Base-by-base conservation (phyloP, 768 basidiomycete genomes). In the Cytidiella melzeri region DNA sequence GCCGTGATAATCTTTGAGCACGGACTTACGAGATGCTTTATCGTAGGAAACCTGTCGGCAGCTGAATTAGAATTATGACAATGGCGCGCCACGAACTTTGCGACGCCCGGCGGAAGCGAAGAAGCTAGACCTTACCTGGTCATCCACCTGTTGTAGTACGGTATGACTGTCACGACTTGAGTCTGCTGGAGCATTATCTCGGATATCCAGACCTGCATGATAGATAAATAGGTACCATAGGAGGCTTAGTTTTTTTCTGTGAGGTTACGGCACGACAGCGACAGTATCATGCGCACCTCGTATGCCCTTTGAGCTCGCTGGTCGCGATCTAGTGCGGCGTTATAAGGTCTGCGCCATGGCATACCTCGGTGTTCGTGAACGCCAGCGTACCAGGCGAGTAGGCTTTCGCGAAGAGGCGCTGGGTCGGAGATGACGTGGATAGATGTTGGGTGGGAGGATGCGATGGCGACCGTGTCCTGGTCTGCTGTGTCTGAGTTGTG, bases 121-220 rank as follows among this genome's bases (percentile, higher is more conserved):
- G 15, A 23, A 10, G 36, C 7, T 40, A 39, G 23, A 15, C 69
- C 78, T 51, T 54, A 89, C 88, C 73, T 84, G 56, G 73, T 70
- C 76, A 94, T 89, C 92, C 92, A 98, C 20, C 77, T 76, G 45
- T 79, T 83, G 65, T 90, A 98, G 67, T 96, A 98, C 1, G 88
- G 88, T 57, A 94, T 92, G n/a, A 95, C 92, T 1, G 92, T 92
- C 4, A 68, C 75, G 27, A 96, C 93, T 64, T 95, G 92, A 0
- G 94, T 97, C 67, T 98, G 94, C 65, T 98, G 94, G 2, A 94
- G 74, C 94, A 96, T 96, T 50, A 96, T 84, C 68, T 97, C 92
- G 12, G 84, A 89, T 20, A 92, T 75, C 87, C 89, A 91, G 21
- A 92, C 87, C 88, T 88, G 56, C 11, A 20, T 27, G 10, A 38